phyloP scores from a whole-genome alignment of 768 basidiomycete species.

The Lactarius indigo region DNA sequence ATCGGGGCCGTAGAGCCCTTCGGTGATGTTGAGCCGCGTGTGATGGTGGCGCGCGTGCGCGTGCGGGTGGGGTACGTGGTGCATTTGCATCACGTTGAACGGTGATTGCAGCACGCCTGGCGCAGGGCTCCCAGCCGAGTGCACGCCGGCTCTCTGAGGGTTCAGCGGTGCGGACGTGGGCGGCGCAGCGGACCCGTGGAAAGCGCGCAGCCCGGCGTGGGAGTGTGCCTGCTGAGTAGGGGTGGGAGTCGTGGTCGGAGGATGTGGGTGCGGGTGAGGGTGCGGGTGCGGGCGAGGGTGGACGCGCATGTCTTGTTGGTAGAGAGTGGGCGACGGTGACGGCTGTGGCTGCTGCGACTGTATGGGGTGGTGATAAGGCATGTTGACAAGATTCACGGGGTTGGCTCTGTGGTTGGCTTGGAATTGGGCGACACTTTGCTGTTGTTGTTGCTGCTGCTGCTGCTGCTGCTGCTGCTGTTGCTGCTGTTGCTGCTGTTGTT shows the following conservation, averaged over 20 bases:
- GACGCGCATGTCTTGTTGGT: conserved; percentile 27
- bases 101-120: conserved; percentile 50
- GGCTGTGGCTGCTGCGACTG: conserved; percentile 26
- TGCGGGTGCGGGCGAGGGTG: conserved; percentile 10
- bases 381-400: conserved; percentile 14
- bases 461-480: not conserved
- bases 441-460: conserved; percentile 9
- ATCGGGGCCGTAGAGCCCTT: conserved; percentile 29
- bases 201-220: conserved; percentile 17
- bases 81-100: conserved; percentile 61
- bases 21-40: conserved; percentile 42
- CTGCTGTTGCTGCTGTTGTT: not conserved
- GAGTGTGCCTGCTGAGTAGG: conserved; percentile 13
- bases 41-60: conserved; percentile 74
- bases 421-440: conserved; percentile 16
- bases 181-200: conserved; percentile 6
- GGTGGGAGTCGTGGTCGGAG: conserved; percentile 6
- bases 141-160: conserved; percentile 9
- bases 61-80: conserved; percentile 77
- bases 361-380: conserved; percentile 26
- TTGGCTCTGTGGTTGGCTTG: conserved; percentile 8
- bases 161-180: conserved; percentile 9
- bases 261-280: conserved; percentile 18
- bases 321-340: conserved; percentile 25
- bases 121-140: conserved; percentile 10